A percentile compares a stretch with the other conserved stretches of the same genome.
These are phyloP conservation scores for Citrullus colocynthis DNA, from an alignment of 306 rosid genomes.

Conservation along the genomic window DNA sequence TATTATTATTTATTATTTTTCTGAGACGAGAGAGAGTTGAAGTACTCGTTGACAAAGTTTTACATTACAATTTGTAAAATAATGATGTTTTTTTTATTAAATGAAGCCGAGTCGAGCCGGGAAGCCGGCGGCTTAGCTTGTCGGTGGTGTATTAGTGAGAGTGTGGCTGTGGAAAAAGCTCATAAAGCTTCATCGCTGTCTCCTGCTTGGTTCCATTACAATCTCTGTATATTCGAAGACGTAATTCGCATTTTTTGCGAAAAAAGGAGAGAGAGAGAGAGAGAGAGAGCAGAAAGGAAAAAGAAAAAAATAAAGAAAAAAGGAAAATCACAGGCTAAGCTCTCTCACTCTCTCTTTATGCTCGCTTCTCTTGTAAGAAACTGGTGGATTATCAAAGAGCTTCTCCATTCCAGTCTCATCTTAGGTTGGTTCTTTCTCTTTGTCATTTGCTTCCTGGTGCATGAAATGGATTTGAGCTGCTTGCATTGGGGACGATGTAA, in stretches of 20 bases:
- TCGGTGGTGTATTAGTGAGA: constrained; percentile 12
- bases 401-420: constrained; percentile 28
- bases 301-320: no score
- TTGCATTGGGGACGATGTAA: constrained; percentile 12
- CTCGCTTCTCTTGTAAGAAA: constrained; percentile 46
- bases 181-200: constrained; percentile 14
- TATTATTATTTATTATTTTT: not conserved
- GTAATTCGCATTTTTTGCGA: not conserved
- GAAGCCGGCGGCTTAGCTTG: constrained; percentile 4
- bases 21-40: not conserved
- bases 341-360: constrained; percentile 10
- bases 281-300: not conserved
- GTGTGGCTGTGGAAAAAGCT: constrained; percentile 6
- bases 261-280: not conserved
- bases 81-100: not conserved
- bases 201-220: constrained; percentile 9
- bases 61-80: not conserved
- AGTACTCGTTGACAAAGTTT: not conserved
- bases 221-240: constrained; percentile 13
- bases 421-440: constrained; percentile 30
- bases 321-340: not conserved
- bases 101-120: not conserved
- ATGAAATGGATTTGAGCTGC: not conserved
- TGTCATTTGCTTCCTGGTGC: constrained; percentile 5
- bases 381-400: constrained; percentile 25